A percentile compares a stretch with the other conserved stretches of the same genome.
These are phyloP conservation scores for Tuber borchii DNA, from an alignment of 495 filamentous ascomycete genomes.

Conservation along the genomic window DNA sequence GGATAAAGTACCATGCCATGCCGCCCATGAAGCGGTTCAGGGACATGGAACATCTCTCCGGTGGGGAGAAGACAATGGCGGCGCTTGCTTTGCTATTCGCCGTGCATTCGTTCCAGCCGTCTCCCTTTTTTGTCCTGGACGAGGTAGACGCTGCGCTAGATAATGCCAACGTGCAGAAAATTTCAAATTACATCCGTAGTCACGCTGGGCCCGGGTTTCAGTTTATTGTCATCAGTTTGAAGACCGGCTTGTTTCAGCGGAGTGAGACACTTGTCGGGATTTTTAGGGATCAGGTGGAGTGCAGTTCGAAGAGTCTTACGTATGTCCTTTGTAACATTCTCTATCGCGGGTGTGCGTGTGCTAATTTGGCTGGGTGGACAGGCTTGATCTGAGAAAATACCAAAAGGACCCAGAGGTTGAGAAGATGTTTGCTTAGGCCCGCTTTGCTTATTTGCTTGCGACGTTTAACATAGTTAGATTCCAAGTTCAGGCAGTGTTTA, in stretches of 20 bases:
- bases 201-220: constrained; percentile 96
- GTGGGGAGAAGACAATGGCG: constrained; percentile 98
- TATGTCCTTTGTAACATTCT: constrained; percentile 51
- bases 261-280: constrained; percentile 92
- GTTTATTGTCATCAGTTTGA: constrained; percentile 95
- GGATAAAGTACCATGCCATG: constrained; percentile 98
- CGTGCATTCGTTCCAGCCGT: constrained; percentile 88
- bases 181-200: constrained; percentile 88
- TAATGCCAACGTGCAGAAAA: constrained; percentile 89
- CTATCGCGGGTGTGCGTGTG: background rate
- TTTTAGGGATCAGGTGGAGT: constrained; percentile 86
- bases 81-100: constrained; percentile 92
- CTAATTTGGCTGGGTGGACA: constrained; percentile 15
- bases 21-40: constrained; percentile 96
- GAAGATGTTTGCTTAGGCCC: constrained; percentile 3
- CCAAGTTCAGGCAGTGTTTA: background rate
- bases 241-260: constrained; percentile 87
- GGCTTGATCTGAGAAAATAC: constrained; percentile 39
- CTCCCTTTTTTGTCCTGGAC: constrained; percentile 95
- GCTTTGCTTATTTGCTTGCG: background rate
- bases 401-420: constrained; percentile 1
- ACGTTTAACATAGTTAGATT: background rate
- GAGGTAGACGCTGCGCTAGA: constrained; percentile 97
- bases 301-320: constrained; percentile 84
- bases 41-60: constrained; percentile 97